Base-by-base conservation (phyloP, 2,329 filamentous ascomycete species). In the Chalaropsis ovoidea region DNA sequence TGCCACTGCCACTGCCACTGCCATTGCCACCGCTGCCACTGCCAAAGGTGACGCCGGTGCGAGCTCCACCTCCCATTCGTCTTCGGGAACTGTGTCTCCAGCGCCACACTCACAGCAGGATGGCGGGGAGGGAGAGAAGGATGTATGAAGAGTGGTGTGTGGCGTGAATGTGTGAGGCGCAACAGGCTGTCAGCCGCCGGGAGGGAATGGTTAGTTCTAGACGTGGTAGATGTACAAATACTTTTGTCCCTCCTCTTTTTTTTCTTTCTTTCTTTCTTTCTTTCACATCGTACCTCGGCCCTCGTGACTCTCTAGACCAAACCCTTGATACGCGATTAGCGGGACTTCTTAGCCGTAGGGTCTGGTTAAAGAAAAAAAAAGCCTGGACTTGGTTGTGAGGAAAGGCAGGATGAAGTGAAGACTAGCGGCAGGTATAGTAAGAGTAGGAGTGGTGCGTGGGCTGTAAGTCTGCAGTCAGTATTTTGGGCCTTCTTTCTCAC, bases 1-100 rank as follows among this genome's bases (percentile, higher is more conserved):
- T 13, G 11, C 19, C 13, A 3, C 45, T 49, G 45, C 19, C 13
- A 22, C 49, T 56, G 13, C 19, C 17, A 13, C 49, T 24, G 27
- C 49, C 31, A 24, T 19, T 49, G 17, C n/a, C n/a, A 6, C 22
- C 35, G 19, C 41, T 19, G 41, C 41, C 41, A 45, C 61, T 45
- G 41, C 11, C 22, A 62, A 43, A 35, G 8, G 11, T 22, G 19
- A 49, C 24, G 13, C 1, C 24, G 19, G 41, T 31, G 17, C 5
- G 3, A 22, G 13, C 35, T 10, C 41, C 10, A 35, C 11, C 22
- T 62, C 62, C 8, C 62, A 64, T 42, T 45, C 49, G 31, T 58
- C 52, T 61, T 61, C 63, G 8, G 24, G 63, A 42, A 65, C 41
- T 17, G 19, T 27, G 8, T 61, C 52, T 19, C 56, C 63, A n/a